Base-by-base conservation (phyloP, 2,329 filamentous ascomycete species). In the Zymoseptoria brevis region DNA sequence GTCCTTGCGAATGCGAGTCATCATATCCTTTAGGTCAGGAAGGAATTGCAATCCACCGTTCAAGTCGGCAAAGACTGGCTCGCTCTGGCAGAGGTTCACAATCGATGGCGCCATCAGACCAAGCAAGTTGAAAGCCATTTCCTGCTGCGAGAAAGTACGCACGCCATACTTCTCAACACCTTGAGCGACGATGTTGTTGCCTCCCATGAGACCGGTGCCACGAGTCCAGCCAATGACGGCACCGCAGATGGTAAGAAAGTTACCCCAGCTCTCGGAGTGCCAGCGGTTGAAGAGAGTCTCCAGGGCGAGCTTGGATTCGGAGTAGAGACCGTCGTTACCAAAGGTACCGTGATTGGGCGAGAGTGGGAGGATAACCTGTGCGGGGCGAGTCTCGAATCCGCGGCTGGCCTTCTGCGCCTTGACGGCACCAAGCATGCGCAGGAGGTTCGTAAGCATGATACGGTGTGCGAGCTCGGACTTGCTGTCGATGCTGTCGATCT, bases 331-430 rank as follows among this genome's bases (percentile, higher is more conserved):
- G 69, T 99, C 94, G 73, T 90, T 96, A 72, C 94, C 94, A 69
- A 99, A 99, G 30, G 93, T 99, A 66, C 94, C 94, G 77, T 99
- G 95, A 79, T 99, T 99, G 60, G 94, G 94, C 2, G 94, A 99
- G 8, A 99, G 81, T 53, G 94, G 94, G 24, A 99, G 83, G 62
- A 99, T 92, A 69, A 97, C 93, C 76, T 99, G 94, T 24, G 94
- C 94, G 54, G 94, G 94, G 48, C 94, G 89, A 35, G 94, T 99
- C 79, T 96, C 91, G 70, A 94, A 96, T 59, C 89, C 90, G 66
- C 89, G 86, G 65, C 87, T 83, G 26, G 87, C 82, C 81, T 99
- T 99, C 75, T 97, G 89, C 5, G 86, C 77, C 83, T 97, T 99
- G 77, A 99, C 87, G 64, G 80, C 85, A 68, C 94, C 94, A 57